These are phyloP conservation scores for Blumeria graminis DNA, from an alignment of 2,329 filamentous ascomycete genomes.

Conservation along the genomic window DNA sequence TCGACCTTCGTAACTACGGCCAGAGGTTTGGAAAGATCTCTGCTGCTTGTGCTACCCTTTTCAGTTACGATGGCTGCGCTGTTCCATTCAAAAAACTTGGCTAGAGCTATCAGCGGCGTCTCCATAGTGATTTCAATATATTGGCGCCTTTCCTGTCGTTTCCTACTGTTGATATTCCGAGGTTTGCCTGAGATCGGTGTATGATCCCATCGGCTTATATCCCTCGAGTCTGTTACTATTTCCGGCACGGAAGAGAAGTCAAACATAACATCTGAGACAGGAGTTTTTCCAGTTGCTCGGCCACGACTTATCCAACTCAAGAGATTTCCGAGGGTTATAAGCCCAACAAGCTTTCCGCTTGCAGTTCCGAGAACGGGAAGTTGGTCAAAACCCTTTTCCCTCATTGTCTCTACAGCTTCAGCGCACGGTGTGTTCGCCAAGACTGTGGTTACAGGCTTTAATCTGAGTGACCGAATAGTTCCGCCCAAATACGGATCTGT, in stretches of 20 bases:
- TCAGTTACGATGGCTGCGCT: conserved; percentile 88
- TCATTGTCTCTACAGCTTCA: conserved; percentile 91
- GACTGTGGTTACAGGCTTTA: conserved; percentile 86
- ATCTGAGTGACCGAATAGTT: conserved; percentile 57
- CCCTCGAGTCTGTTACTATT: conserved; percentile 67
- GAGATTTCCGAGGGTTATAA: conserved; percentile 86
- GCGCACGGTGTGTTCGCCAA: conserved; percentile 45
- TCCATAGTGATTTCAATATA: conserved; percentile 91
- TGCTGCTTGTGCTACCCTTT: conserved; percentile 25
- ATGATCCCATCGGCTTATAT: conserved; percentile 22
- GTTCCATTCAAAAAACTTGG: conserved; percentile 96
- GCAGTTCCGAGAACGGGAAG: conserved; percentile 61
- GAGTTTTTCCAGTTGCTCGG: conserved; percentile 47
- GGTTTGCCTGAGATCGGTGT: conserved; percentile 13
- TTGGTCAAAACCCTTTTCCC: conserved; percentile 94
- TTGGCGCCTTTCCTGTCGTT: conserved; percentile 30
- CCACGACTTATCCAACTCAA: conserved; percentile 74
- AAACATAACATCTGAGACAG: conserved; percentile 84
- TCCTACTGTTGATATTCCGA: conserved; percentile 14
- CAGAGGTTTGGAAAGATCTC: conserved; percentile 44
- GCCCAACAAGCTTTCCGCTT: conserved; percentile 54
- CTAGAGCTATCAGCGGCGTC: conserved; percentile 60
- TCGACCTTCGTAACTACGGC: conserved; percentile 95
- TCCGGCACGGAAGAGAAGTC: conserved; percentile 75
- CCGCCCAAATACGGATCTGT: conserved; percentile 51